These are phyloP conservation scores for Alternaria arborescens DNA, from an alignment of 2,329 filamentous ascomycete genomes.

Conservation along the genomic window DNA sequence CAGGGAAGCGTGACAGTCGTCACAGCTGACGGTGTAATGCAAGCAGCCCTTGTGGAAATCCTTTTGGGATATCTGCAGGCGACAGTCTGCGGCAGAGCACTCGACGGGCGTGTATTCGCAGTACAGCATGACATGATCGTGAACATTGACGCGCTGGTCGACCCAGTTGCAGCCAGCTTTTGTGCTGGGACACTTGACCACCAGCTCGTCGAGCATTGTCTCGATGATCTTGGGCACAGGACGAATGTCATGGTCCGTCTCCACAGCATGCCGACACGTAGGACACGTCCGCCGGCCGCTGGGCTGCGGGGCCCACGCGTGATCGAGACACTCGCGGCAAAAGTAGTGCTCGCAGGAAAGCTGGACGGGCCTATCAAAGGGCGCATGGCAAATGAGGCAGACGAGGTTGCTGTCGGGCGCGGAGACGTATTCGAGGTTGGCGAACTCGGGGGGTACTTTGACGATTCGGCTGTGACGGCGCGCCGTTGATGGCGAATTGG, in stretches of 20 bases:
- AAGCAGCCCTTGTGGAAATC: slow-evolving; percentile 63
- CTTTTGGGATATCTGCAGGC: slow-evolving; percentile 63
- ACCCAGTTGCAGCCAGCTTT: slow-evolving; percentile 63
- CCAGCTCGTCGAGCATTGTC: slow-evolving; percentile 69
- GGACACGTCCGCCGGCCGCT: slow-evolving; percentile 59
- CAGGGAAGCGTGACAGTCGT: slow-evolving; percentile 62
- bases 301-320: slow-evolving; percentile 46
- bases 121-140: slow-evolving; percentile 68
- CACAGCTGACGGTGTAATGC: slow-evolving; percentile 62
- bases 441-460: slow-evolving; percentile 60
- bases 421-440: slow-evolving; percentile 65
- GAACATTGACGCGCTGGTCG: slow-evolving; percentile 64
- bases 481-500: slow-evolving; percentile 50
- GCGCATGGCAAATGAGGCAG: slow-evolving; percentile 71
- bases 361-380: slow-evolving; percentile 66
- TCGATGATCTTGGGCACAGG: slow-evolving; percentile 64
- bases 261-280: slow-evolving; percentile 62
- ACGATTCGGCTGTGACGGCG: slow-evolving; percentile 45
- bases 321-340: slow-evolving; percentile 65
- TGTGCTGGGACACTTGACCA: slow-evolving; percentile 67
- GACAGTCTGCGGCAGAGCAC: slow-evolving; percentile 62
- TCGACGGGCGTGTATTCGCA: slow-evolving; percentile 64
- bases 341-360: slow-evolving; percentile 71
- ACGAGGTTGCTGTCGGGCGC: slow-evolving; percentile 67
- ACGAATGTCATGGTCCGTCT: slow-evolving; percentile 37